Conservation (phyloP, 148 eudicot species). For the Cornus suecica region DNA sequence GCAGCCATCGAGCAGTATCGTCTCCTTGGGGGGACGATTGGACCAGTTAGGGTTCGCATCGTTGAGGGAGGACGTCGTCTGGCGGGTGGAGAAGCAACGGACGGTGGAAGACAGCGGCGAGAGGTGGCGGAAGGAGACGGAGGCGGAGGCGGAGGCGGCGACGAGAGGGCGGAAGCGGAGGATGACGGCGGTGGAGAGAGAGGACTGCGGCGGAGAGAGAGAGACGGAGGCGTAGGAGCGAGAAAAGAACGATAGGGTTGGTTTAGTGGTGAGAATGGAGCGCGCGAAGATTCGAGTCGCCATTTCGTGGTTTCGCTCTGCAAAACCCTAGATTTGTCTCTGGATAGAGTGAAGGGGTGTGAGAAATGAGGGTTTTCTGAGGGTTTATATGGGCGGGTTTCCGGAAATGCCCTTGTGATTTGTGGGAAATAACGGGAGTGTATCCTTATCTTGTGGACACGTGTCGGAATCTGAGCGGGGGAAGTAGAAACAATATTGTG, state of each 20-base stretch:
- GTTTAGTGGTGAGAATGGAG: slow-evolving; percentile 28
- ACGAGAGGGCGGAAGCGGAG: slow-evolving; percentile 43
- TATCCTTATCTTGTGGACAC: not conserved
- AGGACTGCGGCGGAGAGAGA: slow-evolving; percentile 7
- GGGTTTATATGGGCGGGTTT: not conserved
- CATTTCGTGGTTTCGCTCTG: slow-evolving; percentile 25
- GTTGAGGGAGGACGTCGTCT: slow-evolving; percentile 47
- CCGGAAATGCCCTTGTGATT: not conserved
- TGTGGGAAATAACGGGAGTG: not conserved
- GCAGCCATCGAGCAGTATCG: slow-evolving; percentile 83
- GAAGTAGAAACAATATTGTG: too few relatives aligned
- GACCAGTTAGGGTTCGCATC: slow-evolving; percentile 74
- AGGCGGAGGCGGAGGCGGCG: slow-evolving; percentile 24
- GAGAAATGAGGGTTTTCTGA: not conserved
- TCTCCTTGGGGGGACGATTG: slow-evolving; percentile 89
- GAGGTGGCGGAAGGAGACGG: slow-evolving; percentile 17
- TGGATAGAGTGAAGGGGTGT: not conserved
- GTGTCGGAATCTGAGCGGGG: too few relatives aligned
- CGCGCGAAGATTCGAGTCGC: slow-evolving; percentile 50
- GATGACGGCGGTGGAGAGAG: slow-evolving; percentile 20
- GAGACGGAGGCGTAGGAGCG: slow-evolving; percentile 30
- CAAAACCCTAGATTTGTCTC: slow-evolving; percentile 25
- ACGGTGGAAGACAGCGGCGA: slow-evolving; percentile 13
- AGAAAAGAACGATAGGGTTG: slow-evolving; percentile 20
- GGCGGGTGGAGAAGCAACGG: slow-evolving; percentile 40